These are phyloP conservation scores for Colletotrichum tamarilloi DNA, from an alignment of 2,329 filamentous ascomycete genomes.

Conservation along the genomic window DNA sequence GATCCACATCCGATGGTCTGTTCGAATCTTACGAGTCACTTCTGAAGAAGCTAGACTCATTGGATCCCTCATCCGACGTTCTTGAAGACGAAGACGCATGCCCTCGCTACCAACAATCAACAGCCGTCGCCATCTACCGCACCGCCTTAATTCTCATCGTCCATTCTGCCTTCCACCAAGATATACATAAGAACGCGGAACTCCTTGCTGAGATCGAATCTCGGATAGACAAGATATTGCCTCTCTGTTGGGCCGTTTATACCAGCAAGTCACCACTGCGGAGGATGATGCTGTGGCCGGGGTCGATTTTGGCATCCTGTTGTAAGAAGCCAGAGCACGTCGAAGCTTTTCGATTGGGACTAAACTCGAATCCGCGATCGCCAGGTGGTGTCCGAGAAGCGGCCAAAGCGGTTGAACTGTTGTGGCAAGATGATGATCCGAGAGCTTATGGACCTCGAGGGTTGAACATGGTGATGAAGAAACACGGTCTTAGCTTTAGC, in stretches of 20 bases:
- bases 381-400: neutral
- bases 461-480: constrained; percentile 3
- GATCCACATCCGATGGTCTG: neutral
- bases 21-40: neutral
- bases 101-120: neutral
- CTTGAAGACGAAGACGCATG: neutral
- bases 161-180: neutral
- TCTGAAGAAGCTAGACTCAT: neutral
- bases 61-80: neutral
- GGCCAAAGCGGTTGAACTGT: neutral
- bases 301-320: neutral
- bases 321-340: neutral
- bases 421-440: constrained; percentile 1
- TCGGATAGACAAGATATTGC: neutral
- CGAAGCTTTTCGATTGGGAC: neutral
- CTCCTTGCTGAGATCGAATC: neutral
- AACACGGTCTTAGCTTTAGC: neutral
- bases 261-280: neutral
- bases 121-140: neutral
- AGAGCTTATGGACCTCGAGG: neutral
- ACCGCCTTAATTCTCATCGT: neutral
- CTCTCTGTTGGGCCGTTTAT: neutral
- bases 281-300: constrained; percentile 12
- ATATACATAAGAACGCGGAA: neutral
- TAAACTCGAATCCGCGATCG: neutral